Evolutionary conservation across 1,284 basidiomycete species (phyloP), one percentile per base, ranked within the genome.

Genomic region (Wolfiporia cocos): DNA sequence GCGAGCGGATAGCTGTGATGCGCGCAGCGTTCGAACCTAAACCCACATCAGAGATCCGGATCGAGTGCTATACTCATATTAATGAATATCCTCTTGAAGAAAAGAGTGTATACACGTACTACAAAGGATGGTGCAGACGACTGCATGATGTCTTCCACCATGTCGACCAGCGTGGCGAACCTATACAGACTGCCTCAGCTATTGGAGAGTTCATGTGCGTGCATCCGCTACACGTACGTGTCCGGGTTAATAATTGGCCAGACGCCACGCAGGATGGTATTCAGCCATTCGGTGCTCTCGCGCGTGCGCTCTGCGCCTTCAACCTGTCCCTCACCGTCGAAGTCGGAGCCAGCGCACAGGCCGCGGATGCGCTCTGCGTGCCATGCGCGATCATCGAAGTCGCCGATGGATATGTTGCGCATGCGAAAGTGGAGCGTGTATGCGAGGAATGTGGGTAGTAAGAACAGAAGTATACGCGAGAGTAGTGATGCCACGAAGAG

Each of bases 121-220:
- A 67, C 55, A 37, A 67, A 64, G 4, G 48, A 52, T 1, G 66
- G 66, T 17, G 62, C 60, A 3, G 64, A 66, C 9, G 63, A 55
- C 47, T 68, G 66, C 66, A 68, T 68, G 41, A 68, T 64, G 48
- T 67, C 66, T 49, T 68, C 66, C 0, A 68, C 48, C 59, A 66
- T 62, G 50, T 68, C 66, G 1, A 66, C 51, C 12, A 60, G 39
- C 3, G 57, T 58, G 28, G 46, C 51, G 50, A 68, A 67, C 41
- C 61, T 61, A 36, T 36, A 20, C 18, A 24, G 5, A 21, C 7
- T 32, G n/a, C n/a, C n/a, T n/a, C n/a, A n/a, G n/a, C n/a, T n/a
- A n/a, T n/a, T n/a, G n/a, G n/a, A n/a, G n/a, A n/a, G n/a, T n/a
- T n/a, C n/a, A n/a, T n/a, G n/a, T n/a, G n/a, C n/a, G n/a, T n/a